These are phyloP conservation scores for Tephrocybe sp. DNA, from an alignment of 768 basidiomycete genomes.

Conservation along the genomic window DNA sequence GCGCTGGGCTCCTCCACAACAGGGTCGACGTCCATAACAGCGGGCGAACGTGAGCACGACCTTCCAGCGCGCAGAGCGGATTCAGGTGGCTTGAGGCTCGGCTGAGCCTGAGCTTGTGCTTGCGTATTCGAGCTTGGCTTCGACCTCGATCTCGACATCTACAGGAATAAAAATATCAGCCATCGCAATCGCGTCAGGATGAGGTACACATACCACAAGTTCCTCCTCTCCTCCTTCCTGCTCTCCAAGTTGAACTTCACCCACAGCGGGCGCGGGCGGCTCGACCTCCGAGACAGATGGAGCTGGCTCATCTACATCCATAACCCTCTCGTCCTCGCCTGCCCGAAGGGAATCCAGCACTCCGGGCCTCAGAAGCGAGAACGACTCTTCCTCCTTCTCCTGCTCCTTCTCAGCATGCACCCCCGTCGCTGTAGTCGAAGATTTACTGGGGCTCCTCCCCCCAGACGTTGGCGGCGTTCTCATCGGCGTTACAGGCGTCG, in stretches of 20 bases:
- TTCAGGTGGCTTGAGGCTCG: too few species aligned
- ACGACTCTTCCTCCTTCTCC: slow-evolving; percentile 16
- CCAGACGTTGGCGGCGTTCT: neutral
- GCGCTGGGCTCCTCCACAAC: neutral
- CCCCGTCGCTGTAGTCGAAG: neutral
- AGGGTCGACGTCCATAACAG: too few species aligned
- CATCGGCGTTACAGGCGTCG: slow-evolving; percentile 14
- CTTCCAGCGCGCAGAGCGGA: too few species aligned
- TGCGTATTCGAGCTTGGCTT: neutral
- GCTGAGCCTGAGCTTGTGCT: too few species aligned
- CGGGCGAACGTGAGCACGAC: too few species aligned
- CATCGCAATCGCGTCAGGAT: neutral
- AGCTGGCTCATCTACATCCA: too few species aligned
- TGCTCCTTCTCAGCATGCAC: slow-evolving; percentile 25
- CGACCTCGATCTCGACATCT: neutral
- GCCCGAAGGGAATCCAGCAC: too few species aligned
- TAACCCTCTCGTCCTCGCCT: too few species aligned
- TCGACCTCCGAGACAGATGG: too few species aligned
- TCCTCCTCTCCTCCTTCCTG: slow-evolving; percentile 14
- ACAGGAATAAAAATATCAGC: neutral
- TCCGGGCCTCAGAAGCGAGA: neutral
- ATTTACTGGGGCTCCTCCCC: slow-evolving; percentile 11
- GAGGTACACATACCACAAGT: neutral
- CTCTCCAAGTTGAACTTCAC: neutral
- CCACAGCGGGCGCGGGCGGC: too few species aligned